Evolutionary conservation across 352 stramenopile genomes (phyloP), one percentile per base, ranked within the genome.

Genomic region (Phytophthora aleatoria): DNA sequence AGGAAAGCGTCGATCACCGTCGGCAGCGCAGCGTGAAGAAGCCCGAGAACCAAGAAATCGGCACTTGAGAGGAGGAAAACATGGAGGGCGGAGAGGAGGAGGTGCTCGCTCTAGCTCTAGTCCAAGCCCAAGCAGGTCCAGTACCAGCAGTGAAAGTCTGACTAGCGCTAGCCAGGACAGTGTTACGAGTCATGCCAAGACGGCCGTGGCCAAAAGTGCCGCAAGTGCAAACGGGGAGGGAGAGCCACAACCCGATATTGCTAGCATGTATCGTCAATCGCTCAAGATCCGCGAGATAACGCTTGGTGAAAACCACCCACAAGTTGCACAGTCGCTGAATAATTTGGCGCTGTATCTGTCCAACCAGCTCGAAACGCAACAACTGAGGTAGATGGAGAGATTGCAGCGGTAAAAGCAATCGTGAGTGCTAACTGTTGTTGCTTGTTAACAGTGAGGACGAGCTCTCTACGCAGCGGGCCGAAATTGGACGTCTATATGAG

Each of bases 261-360:
- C 85, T 64, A 53, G 55, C 8, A 83, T 94, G 77, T 94, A 94
- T 75, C 81, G 82, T 28, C 70, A 77, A 30, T 92, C 83, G 20
- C 81, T 94, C 10, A 79, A 85, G 59, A 94, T 94, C 61, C 83
- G 83, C 8, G 83, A 94, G 52, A 69, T 71, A 47, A 84, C 73
- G 3, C 69, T 91, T 45, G 82, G 82, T 4, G 73, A 79, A 47
- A 86, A 84, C 30, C 86, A 94, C 47, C 86, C 83, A 10, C 83
- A 92, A 56, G 86, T 94, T 33, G 86, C 83, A 12, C 83, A 91
- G 50, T 92, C 82, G 41, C 64, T 94, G 12, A 94, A 94, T 67
- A 94, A 94, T 57, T 58, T 94, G 7, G 85, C 83, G 16, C 70
- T 91, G 11, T 91, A 87, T 58, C 56, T 92, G 42, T 89, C 81